A percentile compares a stretch with the other conserved stretches of the same genome.
Evolutionary conservation across 129 eudicot genomes (phyloP).

Genomic region (Artemisia argyi): DNA sequence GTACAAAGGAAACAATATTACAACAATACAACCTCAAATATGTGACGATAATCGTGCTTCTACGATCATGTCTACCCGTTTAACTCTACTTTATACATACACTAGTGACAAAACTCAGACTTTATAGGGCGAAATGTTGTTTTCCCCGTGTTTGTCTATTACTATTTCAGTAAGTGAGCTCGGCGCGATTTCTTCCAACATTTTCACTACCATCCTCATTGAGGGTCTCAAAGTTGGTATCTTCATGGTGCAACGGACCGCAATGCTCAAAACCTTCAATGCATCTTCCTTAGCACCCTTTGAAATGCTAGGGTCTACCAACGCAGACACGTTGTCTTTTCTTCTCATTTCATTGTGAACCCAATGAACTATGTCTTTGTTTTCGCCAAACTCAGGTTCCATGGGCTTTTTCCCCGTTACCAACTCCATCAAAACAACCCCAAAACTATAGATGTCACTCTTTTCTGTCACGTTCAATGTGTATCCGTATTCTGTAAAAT

Average conservation of each 20-base stretch:
- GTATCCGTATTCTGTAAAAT: slow-evolving; percentile 57
- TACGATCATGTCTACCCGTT: neutral
- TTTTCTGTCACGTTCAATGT: slow-evolving; percentile 57
- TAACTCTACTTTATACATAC: neutral
- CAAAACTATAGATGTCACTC: slow-evolving; percentile 72
- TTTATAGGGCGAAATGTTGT: slow-evolving; percentile 9
- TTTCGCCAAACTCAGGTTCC: slow-evolving; percentile 58
- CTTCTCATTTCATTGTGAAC: slow-evolving; percentile 40
- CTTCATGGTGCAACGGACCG: slow-evolving; percentile 57
- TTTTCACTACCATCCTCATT: slow-evolving; percentile 77
- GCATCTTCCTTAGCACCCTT: slow-evolving; percentile 45
- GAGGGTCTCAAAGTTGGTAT: slow-evolving; percentile 59
- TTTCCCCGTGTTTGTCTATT: slow-evolving; percentile 28
- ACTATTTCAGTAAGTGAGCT: slow-evolving; percentile 17
- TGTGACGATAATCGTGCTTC: neutral
- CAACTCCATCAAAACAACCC: slow-evolving; percentile 72
- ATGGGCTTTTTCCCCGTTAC: slow-evolving; percentile 64
- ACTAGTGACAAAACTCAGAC: neutral
- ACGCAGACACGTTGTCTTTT: slow-evolving; percentile 19
- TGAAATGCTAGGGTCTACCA: slow-evolving; percentile 51
- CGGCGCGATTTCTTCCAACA: slow-evolving; percentile 61
- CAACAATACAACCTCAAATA: slow-evolving; percentile 7
- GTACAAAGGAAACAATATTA: slow-evolving; percentile 3
- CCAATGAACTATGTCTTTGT: slow-evolving; percentile 61
- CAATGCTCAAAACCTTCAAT: slow-evolving; percentile 49